Evolutionary conservation across 2,329 filamentous ascomycete species (phyloP).

Genomic region (Sordariomycetes sp.): DNA sequence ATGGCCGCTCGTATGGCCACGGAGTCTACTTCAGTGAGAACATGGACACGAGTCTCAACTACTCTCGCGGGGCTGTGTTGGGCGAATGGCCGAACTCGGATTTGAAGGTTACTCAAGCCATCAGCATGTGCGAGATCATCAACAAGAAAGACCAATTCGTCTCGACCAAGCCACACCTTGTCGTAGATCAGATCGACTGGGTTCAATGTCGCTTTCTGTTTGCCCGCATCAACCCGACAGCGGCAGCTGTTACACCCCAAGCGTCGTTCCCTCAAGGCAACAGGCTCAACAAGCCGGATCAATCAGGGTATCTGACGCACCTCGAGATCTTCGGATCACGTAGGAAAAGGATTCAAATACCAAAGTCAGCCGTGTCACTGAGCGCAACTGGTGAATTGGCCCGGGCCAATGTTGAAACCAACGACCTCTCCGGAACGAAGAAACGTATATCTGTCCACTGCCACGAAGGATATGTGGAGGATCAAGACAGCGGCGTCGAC

Average conservation of each 20-base stretch:
- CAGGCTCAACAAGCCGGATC: neutral
- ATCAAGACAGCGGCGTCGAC: neutral
- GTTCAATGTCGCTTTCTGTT: slow-evolving; percentile 85
- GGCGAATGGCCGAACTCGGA: slow-evolving; percentile 56
- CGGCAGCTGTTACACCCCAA: neutral
- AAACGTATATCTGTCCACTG: neutral
- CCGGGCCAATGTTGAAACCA: no score
- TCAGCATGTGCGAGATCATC: slow-evolving; percentile 80
- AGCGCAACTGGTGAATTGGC: neutral
- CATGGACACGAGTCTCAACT: slow-evolving; percentile 46
- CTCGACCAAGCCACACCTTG: slow-evolving; percentile 49
- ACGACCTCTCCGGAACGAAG: neutral
- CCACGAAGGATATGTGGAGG: no score
- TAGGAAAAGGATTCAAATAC: neutral
- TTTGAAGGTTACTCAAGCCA: slow-evolving; percentile 46
- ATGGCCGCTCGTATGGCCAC: slow-evolving; percentile 67
- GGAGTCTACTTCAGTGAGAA: slow-evolving; percentile 72
- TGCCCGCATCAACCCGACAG: slow-evolving; percentile 12
- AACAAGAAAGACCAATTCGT: slow-evolving; percentile 60
- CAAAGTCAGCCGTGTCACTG: neutral
- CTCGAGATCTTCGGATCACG: neutral
- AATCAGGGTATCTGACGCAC: neutral
- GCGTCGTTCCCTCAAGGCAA: neutral
- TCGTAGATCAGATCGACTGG: slow-evolving; percentile 72
- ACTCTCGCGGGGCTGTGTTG: slow-evolving; percentile 18